Evolutionary conservation across 495 filamentous ascomycete species (phyloP).

Genomic region (Sphaerosporella brunnea): DNA sequence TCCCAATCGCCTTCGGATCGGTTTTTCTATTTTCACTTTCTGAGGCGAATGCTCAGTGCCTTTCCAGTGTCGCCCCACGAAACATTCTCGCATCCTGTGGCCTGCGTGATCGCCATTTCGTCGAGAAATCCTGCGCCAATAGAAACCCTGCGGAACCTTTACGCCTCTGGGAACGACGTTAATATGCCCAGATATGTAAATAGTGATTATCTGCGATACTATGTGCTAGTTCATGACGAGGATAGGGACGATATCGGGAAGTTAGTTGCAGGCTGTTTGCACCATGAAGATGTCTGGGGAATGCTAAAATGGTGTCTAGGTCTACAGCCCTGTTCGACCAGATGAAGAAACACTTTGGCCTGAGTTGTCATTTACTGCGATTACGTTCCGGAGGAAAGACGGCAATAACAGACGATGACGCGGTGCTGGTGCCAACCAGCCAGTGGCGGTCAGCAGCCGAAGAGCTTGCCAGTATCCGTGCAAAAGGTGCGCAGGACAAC

Average conservation of each 20-base stretch:
- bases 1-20: background rate
- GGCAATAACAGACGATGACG: constrained; percentile 83
- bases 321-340: constrained; percentile 56
- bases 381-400: constrained; percentile 61
- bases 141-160: constrained; percentile 65
- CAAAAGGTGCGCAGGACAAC: constrained; percentile 39
- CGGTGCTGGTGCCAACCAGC: constrained; percentile 53
- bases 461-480: constrained; percentile 54
- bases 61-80: constrained; percentile 64
- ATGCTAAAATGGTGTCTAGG: constrained; percentile 10
- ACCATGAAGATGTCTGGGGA: no score
- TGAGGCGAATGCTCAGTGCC: constrained; percentile 66
- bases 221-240: constrained; percentile 94
- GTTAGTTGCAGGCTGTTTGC: constrained; percentile 41
- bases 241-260: constrained; percentile 80
- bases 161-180: constrained; percentile 54
- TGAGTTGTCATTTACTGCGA: constrained; percentile 84
- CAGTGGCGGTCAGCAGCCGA: constrained; percentile 84
- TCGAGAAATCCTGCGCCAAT: constrained; percentile 65
- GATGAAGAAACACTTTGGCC: constrained; percentile 92
- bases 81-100: constrained; percentile 85
- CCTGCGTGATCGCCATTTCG: constrained; percentile 89
- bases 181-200: constrained; percentile 65
- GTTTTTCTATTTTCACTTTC: constrained; percentile 46
- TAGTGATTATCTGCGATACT: constrained; percentile 80